Conservation (phyloP, 2,329 filamentous ascomycete species). For the Lojkania enalia region DNA sequence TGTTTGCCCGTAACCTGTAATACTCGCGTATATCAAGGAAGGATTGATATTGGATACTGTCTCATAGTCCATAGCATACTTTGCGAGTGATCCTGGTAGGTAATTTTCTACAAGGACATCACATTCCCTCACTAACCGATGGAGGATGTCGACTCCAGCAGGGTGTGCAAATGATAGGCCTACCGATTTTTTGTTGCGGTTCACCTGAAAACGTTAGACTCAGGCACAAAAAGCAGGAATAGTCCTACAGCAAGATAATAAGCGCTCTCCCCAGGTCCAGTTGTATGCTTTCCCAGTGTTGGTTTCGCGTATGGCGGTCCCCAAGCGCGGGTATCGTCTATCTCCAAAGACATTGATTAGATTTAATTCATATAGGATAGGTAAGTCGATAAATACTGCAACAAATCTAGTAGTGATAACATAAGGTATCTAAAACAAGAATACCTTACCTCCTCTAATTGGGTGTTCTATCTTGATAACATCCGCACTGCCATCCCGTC, state of each 20-base stretch:
- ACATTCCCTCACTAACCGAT: slow-evolving; percentile 79
- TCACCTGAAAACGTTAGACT: slow-evolving; percentile 78
- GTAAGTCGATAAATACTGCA: background rate
- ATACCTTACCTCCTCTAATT: slow-evolving; percentile 43
- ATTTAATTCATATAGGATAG: too few species aligned
- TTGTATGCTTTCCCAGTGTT: slow-evolving; percentile 57
- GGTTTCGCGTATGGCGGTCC: slow-evolving; percentile 91
- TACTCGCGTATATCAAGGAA: slow-evolving; percentile 86
- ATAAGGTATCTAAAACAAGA: too few species aligned
- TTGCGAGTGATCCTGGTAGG: slow-evolving; percentile 83
- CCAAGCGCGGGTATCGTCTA: slow-evolving; percentile 95
- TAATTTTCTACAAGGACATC: slow-evolving; percentile 98
- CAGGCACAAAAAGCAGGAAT: background rate
- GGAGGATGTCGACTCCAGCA: slow-evolving; percentile 81
- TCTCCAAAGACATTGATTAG: slow-evolving; percentile 44
- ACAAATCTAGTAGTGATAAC: too few species aligned
- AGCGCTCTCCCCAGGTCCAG: slow-evolving; percentile 84
- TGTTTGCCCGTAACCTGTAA: slow-evolving; percentile 95
- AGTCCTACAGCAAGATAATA: slow-evolving; percentile 84
- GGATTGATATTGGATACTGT: slow-evolving; percentile 82
- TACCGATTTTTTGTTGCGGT: slow-evolving; percentile 95
- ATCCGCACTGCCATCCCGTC: slow-evolving; percentile 68
- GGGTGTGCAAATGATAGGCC: slow-evolving; percentile 87
- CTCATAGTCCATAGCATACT: slow-evolving; percentile 88
- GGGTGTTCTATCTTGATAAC: slow-evolving; percentile 98